Evolutionary conservation across 306 rosid genomes (phyloP).

Genomic region (Pterocarpus santalinus): DNA sequence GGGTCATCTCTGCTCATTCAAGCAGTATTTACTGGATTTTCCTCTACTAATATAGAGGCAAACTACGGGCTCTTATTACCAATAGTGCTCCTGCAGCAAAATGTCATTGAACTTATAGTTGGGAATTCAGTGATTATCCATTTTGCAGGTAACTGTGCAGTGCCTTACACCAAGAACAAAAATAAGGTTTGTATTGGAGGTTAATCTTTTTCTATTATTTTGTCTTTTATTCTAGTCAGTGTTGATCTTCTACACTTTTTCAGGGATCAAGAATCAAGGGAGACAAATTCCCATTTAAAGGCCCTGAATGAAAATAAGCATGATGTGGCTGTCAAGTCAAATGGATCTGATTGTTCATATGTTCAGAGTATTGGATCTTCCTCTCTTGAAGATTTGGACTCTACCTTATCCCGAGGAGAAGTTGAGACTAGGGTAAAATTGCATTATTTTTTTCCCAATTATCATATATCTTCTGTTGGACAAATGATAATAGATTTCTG

Average conservation of each 20-base stretch:
- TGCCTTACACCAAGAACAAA: conserved; percentile 59
- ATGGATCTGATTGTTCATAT: conserved; percentile 55
- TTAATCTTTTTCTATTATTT: conserved; percentile 17
- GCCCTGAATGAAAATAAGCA: conserved; percentile 43
- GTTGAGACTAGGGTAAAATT: conserved; percentile 55
- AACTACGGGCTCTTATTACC: conserved; percentile 26
- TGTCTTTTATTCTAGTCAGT: conserved; percentile 21
- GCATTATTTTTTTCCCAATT: neutral
- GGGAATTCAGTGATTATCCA: conserved; percentile 47
- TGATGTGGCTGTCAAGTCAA: conserved; percentile 50
- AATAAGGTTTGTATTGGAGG: conserved; percentile 54
- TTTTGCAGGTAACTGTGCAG: conserved; percentile 63
- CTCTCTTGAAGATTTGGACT: conserved; percentile 53
- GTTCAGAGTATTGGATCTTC: conserved; percentile 53
- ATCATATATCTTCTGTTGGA: conserved; percentile 32
- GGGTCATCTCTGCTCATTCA: conserved; percentile 38
- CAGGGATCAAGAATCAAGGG: conserved; percentile 55
- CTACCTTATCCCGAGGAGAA: conserved; percentile 50
- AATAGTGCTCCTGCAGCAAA: conserved; percentile 34
- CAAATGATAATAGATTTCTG: conserved; percentile 32
- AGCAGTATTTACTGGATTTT: conserved; percentile 27
- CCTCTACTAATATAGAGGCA: conserved; percentile 12
- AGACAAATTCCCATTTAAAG: conserved; percentile 46
- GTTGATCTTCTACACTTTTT: conserved; percentile 42
- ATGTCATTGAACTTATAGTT: conserved; percentile 41